Percentiles rank a stretch among this genome's conserved stretches.
Conservation (phyloP, 2,329 filamentous ascomycete genomes). For the Lecanicillium sp. region DNA sequence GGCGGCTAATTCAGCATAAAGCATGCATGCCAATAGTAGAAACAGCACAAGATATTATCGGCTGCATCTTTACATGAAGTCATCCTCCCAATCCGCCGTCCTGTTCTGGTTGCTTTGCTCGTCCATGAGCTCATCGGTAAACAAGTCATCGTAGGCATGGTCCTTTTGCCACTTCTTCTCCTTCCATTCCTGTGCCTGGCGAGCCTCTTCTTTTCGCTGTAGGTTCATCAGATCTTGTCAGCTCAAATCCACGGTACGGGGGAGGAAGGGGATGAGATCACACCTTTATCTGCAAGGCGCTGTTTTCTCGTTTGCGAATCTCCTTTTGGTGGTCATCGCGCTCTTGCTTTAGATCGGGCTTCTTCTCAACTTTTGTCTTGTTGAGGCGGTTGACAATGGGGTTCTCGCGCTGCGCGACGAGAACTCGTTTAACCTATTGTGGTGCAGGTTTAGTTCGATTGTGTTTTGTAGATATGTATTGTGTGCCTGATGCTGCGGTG, state of each 20-base stretch:
- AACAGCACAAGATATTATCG: too few species aligned
- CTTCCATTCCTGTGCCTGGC: conserved; percentile 69
- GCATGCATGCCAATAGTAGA: too few species aligned
- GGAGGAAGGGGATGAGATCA: conserved; percentile 14
- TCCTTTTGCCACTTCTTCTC: conserved; percentile 92
- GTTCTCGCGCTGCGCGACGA: conserved; percentile 78
- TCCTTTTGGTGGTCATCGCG: conserved; percentile 68
- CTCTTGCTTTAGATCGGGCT: conserved; percentile 75
- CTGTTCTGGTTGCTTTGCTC: conserved; percentile 79
- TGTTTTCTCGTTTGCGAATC: conserved; percentile 64
- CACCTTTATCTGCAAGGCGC: conserved; percentile 54
- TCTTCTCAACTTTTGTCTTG: conserved; percentile 88
- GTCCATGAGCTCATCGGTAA: conserved; percentile 74
- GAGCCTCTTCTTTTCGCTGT: conserved; percentile 70
- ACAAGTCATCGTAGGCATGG: conserved; percentile 94
- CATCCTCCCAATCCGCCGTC: conserved; percentile 69
- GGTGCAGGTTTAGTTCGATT: too few species aligned
- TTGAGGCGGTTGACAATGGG: conserved; percentile 93
- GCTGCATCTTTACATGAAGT: conserved; percentile 97
- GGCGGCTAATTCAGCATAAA: too few species aligned
- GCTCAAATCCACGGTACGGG: not conserved
- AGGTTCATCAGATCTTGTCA: too few species aligned
- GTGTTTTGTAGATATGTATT: not conserved
- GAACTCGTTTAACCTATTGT: conserved; percentile 64
- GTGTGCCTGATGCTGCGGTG: conserved; percentile 49